Percentiles rank a stretch among this genome's conserved stretches.
Evolutionary conservation across 768 basidiomycete genomes (phyloP).

Genomic region (Russula griseocarnosa): DNA sequence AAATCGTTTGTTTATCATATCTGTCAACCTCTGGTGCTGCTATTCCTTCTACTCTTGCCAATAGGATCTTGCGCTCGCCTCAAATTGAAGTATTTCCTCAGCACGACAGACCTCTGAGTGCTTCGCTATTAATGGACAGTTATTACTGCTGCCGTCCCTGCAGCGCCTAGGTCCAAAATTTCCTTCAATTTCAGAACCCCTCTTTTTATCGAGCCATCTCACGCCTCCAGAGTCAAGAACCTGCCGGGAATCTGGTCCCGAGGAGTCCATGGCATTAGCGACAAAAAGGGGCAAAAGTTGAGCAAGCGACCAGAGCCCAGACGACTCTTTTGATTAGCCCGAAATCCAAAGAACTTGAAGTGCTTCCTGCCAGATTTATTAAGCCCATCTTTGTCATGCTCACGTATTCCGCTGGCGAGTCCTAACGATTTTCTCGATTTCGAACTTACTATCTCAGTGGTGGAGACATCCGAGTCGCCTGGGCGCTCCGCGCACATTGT

Average conservation of each 20-base stretch:
- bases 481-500: background rate
- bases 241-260: background rate
- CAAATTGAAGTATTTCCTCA: background rate
- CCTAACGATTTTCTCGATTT: background rate
- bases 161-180: background rate
- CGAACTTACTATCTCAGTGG: background rate
- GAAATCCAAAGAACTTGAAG: background rate
- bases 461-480: background rate
- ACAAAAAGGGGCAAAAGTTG: background rate
- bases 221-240: background rate
- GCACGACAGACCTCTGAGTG: background rate
- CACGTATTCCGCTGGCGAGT: conserved; percentile 6
- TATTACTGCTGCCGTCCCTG: background rate
- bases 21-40: too few species aligned
- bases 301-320: background rate
- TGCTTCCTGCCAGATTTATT: background rate
- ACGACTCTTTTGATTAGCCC: background rate
- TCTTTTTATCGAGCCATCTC: background rate
- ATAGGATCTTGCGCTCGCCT: background rate
- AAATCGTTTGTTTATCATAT: background rate
- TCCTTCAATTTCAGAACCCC: background rate
- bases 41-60: too few species aligned
- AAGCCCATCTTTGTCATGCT: conserved; percentile 2
- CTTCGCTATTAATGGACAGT: background rate
- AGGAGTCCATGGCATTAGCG: background rate